These are phyloP conservation scores for Claviceps maximensis DNA, from an alignment of 2,329 filamentous ascomycete genomes.

Conservation along the genomic window DNA sequence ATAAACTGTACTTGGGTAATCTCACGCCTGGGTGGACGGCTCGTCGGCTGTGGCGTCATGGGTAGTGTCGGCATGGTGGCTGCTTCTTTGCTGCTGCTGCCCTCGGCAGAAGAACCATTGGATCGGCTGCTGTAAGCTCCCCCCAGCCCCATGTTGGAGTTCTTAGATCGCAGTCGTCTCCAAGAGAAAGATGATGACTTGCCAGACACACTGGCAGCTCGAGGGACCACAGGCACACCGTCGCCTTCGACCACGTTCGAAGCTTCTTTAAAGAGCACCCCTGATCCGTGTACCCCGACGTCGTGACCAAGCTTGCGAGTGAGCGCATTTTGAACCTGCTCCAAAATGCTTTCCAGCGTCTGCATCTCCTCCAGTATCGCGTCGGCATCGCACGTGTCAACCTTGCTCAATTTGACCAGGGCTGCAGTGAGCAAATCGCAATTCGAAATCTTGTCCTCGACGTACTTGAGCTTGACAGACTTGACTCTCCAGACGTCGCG, in stretches of 20 bases:
- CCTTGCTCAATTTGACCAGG: constrained; percentile 65
- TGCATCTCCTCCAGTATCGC: constrained; percentile 93
- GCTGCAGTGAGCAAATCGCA: constrained; percentile 87
- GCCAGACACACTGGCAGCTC: constrained; percentile 49
- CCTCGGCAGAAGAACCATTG: constrained; percentile 10
- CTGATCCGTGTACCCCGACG: constrained; percentile 67
- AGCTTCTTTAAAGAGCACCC: constrained; percentile 63
- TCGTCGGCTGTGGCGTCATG: constrained; percentile 55
- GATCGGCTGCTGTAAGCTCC: constrained; percentile 29
- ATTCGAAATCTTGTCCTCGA: constrained; percentile 88
- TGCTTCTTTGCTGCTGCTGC: constrained; percentile 16
- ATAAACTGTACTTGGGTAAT: constrained; percentile 55
- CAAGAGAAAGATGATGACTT: constrained; percentile 66
- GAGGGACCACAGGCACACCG: constrained; percentile 28
- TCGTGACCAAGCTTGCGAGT: constrained; percentile 83
- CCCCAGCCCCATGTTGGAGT: constrained; percentile 52
- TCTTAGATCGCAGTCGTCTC: constrained; percentile 83
- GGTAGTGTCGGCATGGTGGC: constrained; percentile 59
- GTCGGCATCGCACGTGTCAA: constrained; percentile 84
- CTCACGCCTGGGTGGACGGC: constrained; percentile 59
- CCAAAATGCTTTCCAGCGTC: constrained; percentile 68
- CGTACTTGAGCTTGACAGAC: constrained; percentile 77
- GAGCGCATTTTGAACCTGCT: constrained; percentile 66
- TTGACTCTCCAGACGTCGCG: constrained; percentile 89
- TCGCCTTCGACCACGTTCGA: constrained; percentile 34